Evolutionary conservation across 2,329 filamentous ascomycete species (phyloP).

Genomic region (Fusarium incarnatum): DNA sequence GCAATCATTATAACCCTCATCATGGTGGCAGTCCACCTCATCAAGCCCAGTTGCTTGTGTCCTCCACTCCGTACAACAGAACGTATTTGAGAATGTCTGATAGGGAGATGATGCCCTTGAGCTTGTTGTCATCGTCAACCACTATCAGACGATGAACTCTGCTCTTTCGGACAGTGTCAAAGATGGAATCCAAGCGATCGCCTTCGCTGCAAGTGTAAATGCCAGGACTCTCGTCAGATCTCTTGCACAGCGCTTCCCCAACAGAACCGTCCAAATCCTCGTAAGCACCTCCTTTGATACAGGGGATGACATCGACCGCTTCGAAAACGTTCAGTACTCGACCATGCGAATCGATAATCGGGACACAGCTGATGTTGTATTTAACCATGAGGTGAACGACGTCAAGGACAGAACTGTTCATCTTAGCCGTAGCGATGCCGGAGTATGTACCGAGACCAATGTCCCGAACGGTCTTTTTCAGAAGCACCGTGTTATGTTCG

Average conservation of each 20-base stretch:
- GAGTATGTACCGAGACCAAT: constrained; percentile 87
- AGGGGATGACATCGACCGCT: constrained; percentile 94
- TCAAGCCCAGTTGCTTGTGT: constrained; percentile 49
- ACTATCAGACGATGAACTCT: constrained; percentile 93
- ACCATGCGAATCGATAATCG: constrained; percentile 83
- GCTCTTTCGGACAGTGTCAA: constrained; percentile 95
- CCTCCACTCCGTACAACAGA: constrained; percentile 80
- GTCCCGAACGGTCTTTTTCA: constrained; percentile 88
- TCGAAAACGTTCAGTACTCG: constrained; percentile 95
- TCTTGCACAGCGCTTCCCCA: constrained; percentile 87
- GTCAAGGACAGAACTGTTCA: constrained; percentile 92
- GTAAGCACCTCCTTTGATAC: constrained; percentile 93
- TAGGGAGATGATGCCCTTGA: constrained; percentile 90
- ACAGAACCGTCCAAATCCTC: constrained; percentile 89
- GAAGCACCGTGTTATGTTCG: constrained; percentile 83
- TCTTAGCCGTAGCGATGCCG: constrained; percentile 82
- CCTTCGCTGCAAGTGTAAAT: constrained; percentile 96
- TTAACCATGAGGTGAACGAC: constrained; percentile 94
- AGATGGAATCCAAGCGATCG: constrained; percentile 93
- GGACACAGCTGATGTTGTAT: constrained; percentile 93
- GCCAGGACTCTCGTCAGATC: constrained; percentile 90
- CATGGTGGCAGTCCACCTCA: constrained; percentile 1
- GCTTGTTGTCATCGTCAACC: constrained; percentile 86
- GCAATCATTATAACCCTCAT: constrained; percentile 43
- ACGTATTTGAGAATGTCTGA: constrained; percentile 98